Evolutionary conservation across 352 stramenopile genomes (phyloP).

Genomic region (Pythium pectinolyticum): DNA sequence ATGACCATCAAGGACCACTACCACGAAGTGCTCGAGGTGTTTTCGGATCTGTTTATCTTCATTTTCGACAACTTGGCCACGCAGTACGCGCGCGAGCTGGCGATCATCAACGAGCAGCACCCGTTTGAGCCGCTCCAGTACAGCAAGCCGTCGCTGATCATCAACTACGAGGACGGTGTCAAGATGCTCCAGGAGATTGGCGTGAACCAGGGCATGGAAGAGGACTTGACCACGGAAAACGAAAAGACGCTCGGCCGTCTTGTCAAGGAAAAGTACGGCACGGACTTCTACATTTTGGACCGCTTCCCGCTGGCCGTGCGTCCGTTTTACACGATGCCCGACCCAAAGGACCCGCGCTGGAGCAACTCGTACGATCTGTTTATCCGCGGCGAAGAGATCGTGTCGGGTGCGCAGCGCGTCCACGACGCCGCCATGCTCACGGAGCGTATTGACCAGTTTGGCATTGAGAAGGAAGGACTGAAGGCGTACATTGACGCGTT

Average conservation of each 20-base stretch:
- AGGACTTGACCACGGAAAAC: slow-evolving; percentile 93
- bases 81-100: slow-evolving; percentile 93
- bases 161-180: slow-evolving; percentile 94
- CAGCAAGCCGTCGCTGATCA: slow-evolving; percentile 90
- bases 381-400: slow-evolving; percentile 99
- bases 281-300: slow-evolving; percentile 99
- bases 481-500: slow-evolving; percentile 98
- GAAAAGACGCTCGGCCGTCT: slow-evolving; percentile 96
- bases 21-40: slow-evolving; percentile 97
- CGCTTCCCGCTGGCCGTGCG: slow-evolving; percentile 98
- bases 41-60: slow-evolving; percentile 98
- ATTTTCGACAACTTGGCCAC: slow-evolving; percentile 98
- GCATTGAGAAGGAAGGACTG: slow-evolving; percentile 89
- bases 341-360: slow-evolving; percentile 92
- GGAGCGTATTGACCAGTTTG: slow-evolving; percentile 87
- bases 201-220: slow-evolving; percentile 69
- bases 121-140: slow-evolving; percentile 98
- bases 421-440: slow-evolving; percentile 96
- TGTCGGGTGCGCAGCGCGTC: slow-evolving; percentile 98
- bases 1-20: slow-evolving; percentile 99
- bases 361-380: slow-evolving; percentile 99
- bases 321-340: slow-evolving; percentile 99
- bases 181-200: slow-evolving; percentile 89
- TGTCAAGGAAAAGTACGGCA: slow-evolving; percentile 98
- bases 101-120: slow-evolving; percentile 96